Evolutionary conservation across 2,329 filamentous ascomycete genomes (phyloP).

Genomic region (Chaetoscypha palmicola): DNA sequence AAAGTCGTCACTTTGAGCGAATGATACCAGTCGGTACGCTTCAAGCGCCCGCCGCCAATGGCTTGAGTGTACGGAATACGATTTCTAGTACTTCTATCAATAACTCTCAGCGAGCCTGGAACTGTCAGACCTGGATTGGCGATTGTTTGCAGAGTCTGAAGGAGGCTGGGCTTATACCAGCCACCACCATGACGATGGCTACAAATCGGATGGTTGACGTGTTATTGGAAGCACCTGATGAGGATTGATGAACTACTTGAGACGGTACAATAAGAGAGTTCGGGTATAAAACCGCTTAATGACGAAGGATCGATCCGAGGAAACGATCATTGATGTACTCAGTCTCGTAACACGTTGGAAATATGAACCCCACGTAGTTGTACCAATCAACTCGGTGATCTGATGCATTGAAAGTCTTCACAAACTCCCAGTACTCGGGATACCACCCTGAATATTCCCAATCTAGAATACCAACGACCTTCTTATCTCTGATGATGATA

Average conservation of each 20-base stretch:
- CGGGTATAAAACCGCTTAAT: neutral
- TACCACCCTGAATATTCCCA: constrained; percentile 16
- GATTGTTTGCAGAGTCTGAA: neutral
- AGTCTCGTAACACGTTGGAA: neutral
- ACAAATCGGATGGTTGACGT: neutral
- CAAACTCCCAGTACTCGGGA: constrained; percentile 17
- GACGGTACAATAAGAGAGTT: too few relatives aligned
- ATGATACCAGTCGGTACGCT: neutral
- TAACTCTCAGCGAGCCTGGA: neutral
- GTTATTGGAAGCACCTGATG: neutral
- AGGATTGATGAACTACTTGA: neutral
- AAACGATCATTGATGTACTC: constrained; percentile 1
- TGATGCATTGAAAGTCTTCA: constrained; percentile 1
- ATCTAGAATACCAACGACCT: constrained; percentile 13
- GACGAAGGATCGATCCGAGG: neutral
- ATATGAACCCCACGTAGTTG: constrained; percentile 1
- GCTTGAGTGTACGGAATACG: neutral
- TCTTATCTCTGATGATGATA: constrained; percentile 7
- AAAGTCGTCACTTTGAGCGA: neutral
- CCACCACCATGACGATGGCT: neutral
- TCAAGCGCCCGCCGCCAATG: neutral
- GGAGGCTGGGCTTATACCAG: neutral
- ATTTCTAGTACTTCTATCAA: neutral
- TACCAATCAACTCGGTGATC: neutral
- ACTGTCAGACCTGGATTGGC: neutral